A percentile compares a stretch with the other conserved stretches of the same genome.
These are phyloP conservation scores for Leccinum broughii DNA, from an alignment of 768 basidiomycete genomes.

Conservation along the genomic window DNA sequence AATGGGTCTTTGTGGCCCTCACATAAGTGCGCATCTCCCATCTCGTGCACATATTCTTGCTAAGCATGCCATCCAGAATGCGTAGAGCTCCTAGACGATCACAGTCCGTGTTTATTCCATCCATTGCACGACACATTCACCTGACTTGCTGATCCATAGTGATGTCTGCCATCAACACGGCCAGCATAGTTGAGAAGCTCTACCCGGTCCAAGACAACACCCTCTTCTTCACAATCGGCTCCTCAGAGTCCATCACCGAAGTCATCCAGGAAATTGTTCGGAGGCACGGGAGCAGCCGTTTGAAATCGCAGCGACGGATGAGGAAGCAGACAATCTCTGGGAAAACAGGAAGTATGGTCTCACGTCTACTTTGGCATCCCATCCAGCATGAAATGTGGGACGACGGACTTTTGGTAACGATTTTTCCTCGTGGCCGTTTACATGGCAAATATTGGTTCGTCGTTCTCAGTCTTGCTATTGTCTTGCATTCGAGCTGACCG, in stretches of 20 bases:
- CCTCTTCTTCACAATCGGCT: slow-evolving; percentile 90
- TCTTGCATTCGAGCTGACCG: too few relatives aligned
- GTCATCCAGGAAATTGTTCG: slow-evolving; percentile 61
- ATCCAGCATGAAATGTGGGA: slow-evolving; percentile 75
- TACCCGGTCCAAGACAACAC: slow-evolving; percentile 70
- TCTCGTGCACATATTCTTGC: not conserved
- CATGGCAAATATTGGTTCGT: too few relatives aligned
- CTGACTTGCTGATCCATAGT: slow-evolving; percentile 39
- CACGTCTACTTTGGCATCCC: slow-evolving; percentile 63
- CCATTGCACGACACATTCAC: not conserved
- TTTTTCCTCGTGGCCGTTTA: not conserved
- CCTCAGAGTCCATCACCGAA: slow-evolving; percentile 53
- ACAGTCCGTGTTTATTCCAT: slow-evolving; percentile 43
- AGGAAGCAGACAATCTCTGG: slow-evolving; percentile 80
- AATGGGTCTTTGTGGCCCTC: slow-evolving; percentile 61
- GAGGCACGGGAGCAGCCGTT: slow-evolving; percentile 70
- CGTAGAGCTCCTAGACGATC: slow-evolving; percentile 81
- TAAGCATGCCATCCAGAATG: slow-evolving; percentile 55
- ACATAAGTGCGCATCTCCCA: slow-evolving; percentile 58
- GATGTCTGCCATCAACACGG: slow-evolving; percentile 76
- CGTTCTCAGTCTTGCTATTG: too few relatives aligned
- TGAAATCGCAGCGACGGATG: slow-evolving; percentile 70
- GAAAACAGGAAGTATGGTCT: slow-evolving; percentile 84
- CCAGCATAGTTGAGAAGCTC: slow-evolving; percentile 56
- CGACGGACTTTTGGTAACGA: slow-evolving; percentile 84